Evolutionary conservation across 345 rosid genomes (phyloP).

Genomic region (Raphanus raphanistrum): DNA sequence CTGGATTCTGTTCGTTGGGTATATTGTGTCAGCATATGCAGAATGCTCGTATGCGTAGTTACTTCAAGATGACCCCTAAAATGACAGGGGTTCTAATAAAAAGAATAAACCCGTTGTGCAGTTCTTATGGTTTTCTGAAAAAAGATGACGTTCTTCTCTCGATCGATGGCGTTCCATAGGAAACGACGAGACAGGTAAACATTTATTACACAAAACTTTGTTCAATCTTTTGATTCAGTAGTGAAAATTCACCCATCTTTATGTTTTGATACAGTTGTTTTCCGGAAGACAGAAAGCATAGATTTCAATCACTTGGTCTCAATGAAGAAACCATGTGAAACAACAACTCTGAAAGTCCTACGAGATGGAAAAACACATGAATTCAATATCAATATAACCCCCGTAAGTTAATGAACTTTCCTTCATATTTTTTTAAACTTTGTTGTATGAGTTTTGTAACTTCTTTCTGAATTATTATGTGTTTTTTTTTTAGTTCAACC

Average conservation of each 20-base stretch:
- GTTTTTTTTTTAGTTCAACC: neutral
- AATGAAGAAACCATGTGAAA: conserved; percentile 76
- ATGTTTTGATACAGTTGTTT: conserved; percentile 54
- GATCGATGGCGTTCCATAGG: conserved; percentile 70
- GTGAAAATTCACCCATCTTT: neutral
- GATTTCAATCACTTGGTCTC: conserved; percentile 69
- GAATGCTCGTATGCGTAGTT: conserved; percentile 56
- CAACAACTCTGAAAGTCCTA: conserved; percentile 48
- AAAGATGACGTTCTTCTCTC: conserved; percentile 67
- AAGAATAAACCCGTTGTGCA: conserved; percentile 60
- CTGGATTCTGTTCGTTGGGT: conserved; percentile 66
- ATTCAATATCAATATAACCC: conserved; percentile 47
- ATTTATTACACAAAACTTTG: neutral
- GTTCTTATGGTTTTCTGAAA: conserved; percentile 48
- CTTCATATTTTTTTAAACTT: neutral
- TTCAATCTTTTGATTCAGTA: neutral
- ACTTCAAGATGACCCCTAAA: conserved; percentile 52
- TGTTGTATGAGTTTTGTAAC: neutral
- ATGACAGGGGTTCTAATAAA: conserved; percentile 70
- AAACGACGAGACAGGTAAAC: conserved; percentile 69
- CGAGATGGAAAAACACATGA: conserved; percentile 57
- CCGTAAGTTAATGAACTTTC: conserved; percentile 48
- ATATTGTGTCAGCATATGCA: conserved; percentile 61
- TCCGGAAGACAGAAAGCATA: conserved; percentile 56
- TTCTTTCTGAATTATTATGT: neutral